Base-by-base conservation (phyloP, 1,284 basidiomycete species). In the Fomitopsis schrenkii region DNA sequence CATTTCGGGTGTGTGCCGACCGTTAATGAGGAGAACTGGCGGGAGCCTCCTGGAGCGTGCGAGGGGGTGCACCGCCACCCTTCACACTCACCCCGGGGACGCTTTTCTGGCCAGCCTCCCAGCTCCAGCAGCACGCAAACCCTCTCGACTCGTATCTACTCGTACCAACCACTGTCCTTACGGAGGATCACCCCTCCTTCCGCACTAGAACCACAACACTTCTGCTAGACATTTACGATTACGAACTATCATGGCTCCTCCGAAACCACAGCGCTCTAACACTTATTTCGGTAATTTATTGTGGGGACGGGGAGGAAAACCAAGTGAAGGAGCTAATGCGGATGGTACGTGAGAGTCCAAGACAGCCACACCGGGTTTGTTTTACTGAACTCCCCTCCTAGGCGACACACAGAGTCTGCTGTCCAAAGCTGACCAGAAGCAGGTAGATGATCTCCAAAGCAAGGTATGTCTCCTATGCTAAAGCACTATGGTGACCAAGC, bases 1-100 rank as follows among this genome's bases (percentile, higher is more conserved):
- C 52, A 54, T 54, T 54, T 54, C 52, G 52, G 52, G 38, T 38
- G 35, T n/a, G 52, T 38, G 35, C 52, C 36, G 52, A 54, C 35
- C n/a, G 52, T 22, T 48, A 48, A 48, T 33, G 28, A 33, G 48
- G 48, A n/a, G 28, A 17, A n/a, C 48, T 15, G 30, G 19, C 52
- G 52, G 52, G 5, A 38, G 10, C 52, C 33, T 54, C 36, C 52
- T 54, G 52, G 52, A 3, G 10, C 15, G 36, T n/a, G n/a, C 22
- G 35, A 54, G 36, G 19, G 22, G 14, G 35, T 15, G 10, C 52
- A 38, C n/a, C 19, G 52, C 52, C 19, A 36, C 36, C 19, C 33
- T 54, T 54, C 52, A 54, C 52, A 26, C 12, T 22, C 35, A 19
- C 52, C 12, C 35, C 10, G 12, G 14, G 14, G 22, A 10, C 36